phyloP scores from a whole-genome alignment of 331 rosid genomes.

The Pyrus hybrid region DNA sequence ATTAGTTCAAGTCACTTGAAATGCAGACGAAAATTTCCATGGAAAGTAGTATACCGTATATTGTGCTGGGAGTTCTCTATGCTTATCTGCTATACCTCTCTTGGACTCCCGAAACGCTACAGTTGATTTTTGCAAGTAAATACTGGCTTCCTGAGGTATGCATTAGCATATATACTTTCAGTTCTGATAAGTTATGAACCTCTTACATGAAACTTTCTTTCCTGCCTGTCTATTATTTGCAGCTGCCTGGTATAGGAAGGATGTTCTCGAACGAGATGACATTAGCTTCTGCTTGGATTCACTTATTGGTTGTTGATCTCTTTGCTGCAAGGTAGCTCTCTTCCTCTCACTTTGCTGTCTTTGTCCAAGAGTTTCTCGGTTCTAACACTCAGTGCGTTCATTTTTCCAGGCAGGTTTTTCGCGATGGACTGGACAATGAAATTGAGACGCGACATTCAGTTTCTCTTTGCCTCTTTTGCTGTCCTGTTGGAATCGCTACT shows the following conservation, averaged over 20 bases:
- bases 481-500: conserved; percentile 79
- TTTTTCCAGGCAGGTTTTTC: conserved; percentile 64
- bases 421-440: conserved; percentile 59
- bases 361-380: neutral
- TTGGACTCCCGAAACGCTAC: conserved; percentile 85
- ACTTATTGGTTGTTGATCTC: conserved; percentile 78
- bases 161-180: conserved; percentile 10
- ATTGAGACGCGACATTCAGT: conserved; percentile 84
- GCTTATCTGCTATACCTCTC: conserved; percentile 79
- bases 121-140: conserved; percentile 68
- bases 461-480: conserved; percentile 76
- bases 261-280: conserved; percentile 91
- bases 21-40: conserved; percentile 72
- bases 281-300: conserved; percentile 96
- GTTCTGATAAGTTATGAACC: neutral
- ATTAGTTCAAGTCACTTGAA: conserved; percentile 19
- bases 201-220: neutral
- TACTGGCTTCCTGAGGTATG: conserved; percentile 88
- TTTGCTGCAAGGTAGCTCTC: conserved; percentile 78
- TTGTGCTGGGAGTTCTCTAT: conserved; percentile 75
- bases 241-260: conserved; percentile 71
- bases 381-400: neutral
- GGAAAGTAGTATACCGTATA: conserved; percentile 65
- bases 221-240: conserved; percentile 22
- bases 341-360: neutral